Evolutionary conservation across 805 yeast genomes (phyloP).

Genomic region (Lachancea sp.): DNA sequence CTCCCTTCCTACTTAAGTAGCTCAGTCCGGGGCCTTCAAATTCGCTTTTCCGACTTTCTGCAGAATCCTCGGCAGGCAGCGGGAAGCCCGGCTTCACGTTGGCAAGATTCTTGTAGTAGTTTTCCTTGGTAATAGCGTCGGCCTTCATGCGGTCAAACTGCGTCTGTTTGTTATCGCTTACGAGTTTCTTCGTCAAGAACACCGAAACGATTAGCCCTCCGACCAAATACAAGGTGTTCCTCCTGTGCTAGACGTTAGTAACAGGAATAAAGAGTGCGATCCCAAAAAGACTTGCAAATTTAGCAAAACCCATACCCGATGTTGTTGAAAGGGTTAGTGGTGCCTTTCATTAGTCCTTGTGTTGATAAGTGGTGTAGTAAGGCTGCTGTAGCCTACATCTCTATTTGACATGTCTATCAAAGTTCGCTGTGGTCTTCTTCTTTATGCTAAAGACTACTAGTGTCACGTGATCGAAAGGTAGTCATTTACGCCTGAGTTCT

Average conservation of each 20-base stretch:
- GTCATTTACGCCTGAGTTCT: not conserved
- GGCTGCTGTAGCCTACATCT: too few species aligned
- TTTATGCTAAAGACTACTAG: too few species aligned
- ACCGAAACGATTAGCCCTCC: slow-evolving; percentile 26
- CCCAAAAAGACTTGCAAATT: too few species aligned
- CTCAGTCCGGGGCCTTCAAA: slow-evolving; percentile 65
- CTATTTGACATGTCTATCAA: too few species aligned
- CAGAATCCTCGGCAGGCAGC: slow-evolving; percentile 10
- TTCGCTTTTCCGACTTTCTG: slow-evolving; percentile 46
- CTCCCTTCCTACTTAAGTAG: slow-evolving; percentile 49
- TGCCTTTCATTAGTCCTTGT: not conserved
- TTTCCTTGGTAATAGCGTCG: slow-evolving; percentile 11
- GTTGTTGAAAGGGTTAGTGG: slow-evolving; percentile 20
- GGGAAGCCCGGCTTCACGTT: slow-evolving; percentile 53
- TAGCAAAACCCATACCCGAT: slow-evolving; percentile 29
- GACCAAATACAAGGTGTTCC: slow-evolving; percentile 23
- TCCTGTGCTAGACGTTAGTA: slow-evolving; percentile 13
- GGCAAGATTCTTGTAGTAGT: slow-evolving; percentile 33
- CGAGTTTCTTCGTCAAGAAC: slow-evolving; percentile 23
- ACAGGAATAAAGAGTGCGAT: not conserved
- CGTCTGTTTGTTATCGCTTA: slow-evolving; percentile 34
- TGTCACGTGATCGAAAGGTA: too few species aligned
- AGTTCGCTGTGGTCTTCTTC: too few species aligned
- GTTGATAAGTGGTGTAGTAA: not conserved
- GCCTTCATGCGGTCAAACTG: slow-evolving; percentile 32